Evolutionary conservation across 2,329 filamentous ascomycete genomes (phyloP).

Genomic region (Penicillium olsonii): DNA sequence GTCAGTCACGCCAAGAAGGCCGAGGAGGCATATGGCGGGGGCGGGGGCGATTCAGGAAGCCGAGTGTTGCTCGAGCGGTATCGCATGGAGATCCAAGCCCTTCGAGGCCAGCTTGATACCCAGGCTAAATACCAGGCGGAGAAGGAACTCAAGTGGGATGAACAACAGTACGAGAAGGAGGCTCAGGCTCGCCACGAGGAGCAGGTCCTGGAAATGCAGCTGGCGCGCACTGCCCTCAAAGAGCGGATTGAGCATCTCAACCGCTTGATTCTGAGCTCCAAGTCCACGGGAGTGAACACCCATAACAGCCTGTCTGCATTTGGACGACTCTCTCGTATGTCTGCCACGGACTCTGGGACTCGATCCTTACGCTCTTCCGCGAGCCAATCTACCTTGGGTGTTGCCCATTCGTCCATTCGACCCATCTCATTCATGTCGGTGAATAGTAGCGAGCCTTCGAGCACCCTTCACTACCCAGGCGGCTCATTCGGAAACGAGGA

Average conservation of each 20-base stretch:
- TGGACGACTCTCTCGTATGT: constrained; percentile 64
- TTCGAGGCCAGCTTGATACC: constrained; percentile 77
- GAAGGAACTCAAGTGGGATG: constrained; percentile 63
- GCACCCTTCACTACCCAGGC: constrained; percentile 31
- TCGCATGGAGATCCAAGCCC: constrained; percentile 83
- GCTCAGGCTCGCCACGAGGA: constrained; percentile 87
- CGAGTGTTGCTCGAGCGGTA: constrained; percentile 89
- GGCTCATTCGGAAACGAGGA: constrained; percentile 43
- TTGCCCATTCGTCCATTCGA: constrained; percentile 59
- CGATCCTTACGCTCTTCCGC: constrained; percentile 69
- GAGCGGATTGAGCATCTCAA: constrained; percentile 98
- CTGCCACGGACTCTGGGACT: constrained; percentile 44
- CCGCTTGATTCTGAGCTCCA: constrained; percentile 89
- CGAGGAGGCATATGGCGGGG: constrained; percentile 78
- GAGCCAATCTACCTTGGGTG: constrained; percentile 60
- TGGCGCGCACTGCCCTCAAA: constrained; percentile 91
- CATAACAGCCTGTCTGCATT: constrained; percentile 71
- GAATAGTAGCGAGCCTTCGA: constrained; percentile 43
- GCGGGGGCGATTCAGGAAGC: constrained; percentile 78
- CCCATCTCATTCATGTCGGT: constrained; percentile 68
- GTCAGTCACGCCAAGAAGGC: constrained; percentile 95
- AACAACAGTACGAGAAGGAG: constrained; percentile 77
- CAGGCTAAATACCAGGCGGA: constrained; percentile 70
- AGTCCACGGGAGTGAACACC: constrained; percentile 88
- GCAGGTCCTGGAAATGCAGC: constrained; percentile 97